Evolutionary conservation across 176 grass and related monocot genomes (phyloP).

Genomic region (Bonia amplexicaulis): DNA sequence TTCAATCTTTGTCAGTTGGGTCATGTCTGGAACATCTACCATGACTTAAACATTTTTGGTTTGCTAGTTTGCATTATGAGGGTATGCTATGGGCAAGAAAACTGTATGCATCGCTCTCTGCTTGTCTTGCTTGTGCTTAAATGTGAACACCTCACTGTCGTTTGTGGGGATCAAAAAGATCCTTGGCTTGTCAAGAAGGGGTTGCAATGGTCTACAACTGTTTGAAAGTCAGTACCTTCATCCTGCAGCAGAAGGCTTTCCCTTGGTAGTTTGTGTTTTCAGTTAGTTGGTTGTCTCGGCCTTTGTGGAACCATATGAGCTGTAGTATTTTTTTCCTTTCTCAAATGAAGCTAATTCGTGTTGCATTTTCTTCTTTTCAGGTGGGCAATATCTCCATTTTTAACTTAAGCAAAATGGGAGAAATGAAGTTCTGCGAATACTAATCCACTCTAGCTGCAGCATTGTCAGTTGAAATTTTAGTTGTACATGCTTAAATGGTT

Average conservation of each 20-base stretch:
- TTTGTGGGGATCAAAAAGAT: neutral
- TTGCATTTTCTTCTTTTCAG: neutral
- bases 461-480: neutral
- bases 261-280: neutral
- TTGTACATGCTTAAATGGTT: neutral
- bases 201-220: neutral
- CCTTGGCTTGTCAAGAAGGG: neutral
- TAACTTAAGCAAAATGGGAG: neutral
- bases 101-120: neutral
- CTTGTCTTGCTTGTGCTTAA: neutral
- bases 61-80: neutral
- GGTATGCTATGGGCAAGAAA: neutral
- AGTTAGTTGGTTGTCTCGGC: neutral
- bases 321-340: neutral
- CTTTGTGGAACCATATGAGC: neutral
- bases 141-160: no score
- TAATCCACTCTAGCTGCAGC: neutral
- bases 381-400: conserved; percentile 21
- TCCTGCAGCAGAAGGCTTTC: neutral
- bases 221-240: neutral
- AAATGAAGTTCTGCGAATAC: neutral
- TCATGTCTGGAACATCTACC: neutral
- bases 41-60: neutral
- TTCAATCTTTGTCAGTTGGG: neutral
- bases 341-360: neutral